Percentiles rank a stretch among this genome's conserved stretches.
phyloP scores from a whole-genome alignment of 805 yeast genomes.

The Monosporozyma servazzii region DNA sequence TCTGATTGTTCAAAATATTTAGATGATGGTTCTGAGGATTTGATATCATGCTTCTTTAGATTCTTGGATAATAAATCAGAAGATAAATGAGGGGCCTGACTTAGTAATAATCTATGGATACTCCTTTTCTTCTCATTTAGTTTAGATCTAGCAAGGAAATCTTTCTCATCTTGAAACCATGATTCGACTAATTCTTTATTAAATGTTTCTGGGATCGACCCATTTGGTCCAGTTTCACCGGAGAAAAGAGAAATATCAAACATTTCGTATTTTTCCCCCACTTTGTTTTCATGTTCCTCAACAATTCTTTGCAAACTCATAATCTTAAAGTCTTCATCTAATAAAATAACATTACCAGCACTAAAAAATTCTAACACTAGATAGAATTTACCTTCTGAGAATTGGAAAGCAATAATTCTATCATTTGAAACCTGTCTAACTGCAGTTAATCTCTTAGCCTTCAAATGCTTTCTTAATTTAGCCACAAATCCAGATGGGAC shows the following conservation, averaged over 20 bases:
- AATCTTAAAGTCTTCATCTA: conserved; percentile 61
- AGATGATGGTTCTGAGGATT: conserved; percentile 35
- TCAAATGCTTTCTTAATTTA: conserved; percentile 78
- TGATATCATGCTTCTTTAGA: conserved; percentile 39
- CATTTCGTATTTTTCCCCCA: conserved; percentile 60
- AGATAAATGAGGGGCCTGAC: conserved; percentile 64
- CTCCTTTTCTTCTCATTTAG: conserved; percentile 34
- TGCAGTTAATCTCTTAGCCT: conserved; percentile 64
- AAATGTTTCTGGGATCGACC: conserved; percentile 9
- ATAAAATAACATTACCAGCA: conserved; percentile 80
- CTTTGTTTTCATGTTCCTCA: conserved; percentile 59
- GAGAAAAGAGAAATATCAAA: conserved; percentile 46
- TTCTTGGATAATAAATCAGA: conserved; percentile 64
- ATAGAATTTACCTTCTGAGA: conserved; percentile 71
- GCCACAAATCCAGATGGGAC: conserved; percentile 80
- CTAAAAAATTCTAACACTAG: conserved; percentile 87
- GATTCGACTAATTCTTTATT: conserved; percentile 12
- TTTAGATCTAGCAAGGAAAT: conserved; percentile 2
- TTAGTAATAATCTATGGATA: conserved; percentile 60
- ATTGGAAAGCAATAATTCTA: conserved; percentile 73
- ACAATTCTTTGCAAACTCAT: conserved; percentile 72
- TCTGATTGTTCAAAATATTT: conserved; percentile 25
- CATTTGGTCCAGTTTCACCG: conserved; percentile 5
- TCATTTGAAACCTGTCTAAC: conserved; percentile 71
- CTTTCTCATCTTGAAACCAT: conserved; percentile 23